phyloP scores from a whole-genome alignment of 495 filamentous ascomycete species.

The Darksidea phi region DNA sequence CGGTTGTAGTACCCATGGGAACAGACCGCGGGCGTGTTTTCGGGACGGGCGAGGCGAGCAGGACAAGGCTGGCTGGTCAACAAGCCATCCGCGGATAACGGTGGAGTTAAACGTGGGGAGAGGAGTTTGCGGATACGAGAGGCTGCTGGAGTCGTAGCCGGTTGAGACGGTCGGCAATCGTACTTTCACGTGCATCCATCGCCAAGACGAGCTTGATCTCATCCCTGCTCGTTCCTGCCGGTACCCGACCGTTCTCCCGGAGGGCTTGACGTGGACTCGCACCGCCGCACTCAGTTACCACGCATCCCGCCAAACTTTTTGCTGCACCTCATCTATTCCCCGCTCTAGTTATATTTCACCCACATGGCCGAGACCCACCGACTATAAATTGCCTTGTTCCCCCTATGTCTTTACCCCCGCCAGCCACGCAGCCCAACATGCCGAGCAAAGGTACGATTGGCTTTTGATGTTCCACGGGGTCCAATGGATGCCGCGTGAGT shows the following conservation, averaged over 20 bases:
- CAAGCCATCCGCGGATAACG: no score
- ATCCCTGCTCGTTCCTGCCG: neutral
- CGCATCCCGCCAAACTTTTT: neutral
- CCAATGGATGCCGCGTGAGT: neutral
- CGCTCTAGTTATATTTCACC: neutral
- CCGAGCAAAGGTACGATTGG: neutral
- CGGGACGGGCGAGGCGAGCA: no score
- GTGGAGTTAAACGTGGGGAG: no score
- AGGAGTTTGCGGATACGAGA: no score
- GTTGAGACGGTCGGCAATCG: neutral
- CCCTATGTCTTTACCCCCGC: neutral
- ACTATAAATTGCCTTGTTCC: neutral
- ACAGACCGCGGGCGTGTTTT: no score
- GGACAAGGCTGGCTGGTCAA: no score
- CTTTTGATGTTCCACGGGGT: neutral
- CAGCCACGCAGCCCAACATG: slow-evolving; percentile 5
- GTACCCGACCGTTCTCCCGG: neutral
- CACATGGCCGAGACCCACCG: neutral
- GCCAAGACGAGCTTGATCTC: neutral
- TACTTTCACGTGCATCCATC: neutral
- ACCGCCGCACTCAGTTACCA: neutral
- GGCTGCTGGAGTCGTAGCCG: no score
- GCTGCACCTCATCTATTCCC: neutral
- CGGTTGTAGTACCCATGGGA: no score
- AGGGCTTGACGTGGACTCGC: neutral